These are phyloP conservation scores for Amorphotheca resinae DNA, from an alignment of 495 filamentous ascomycete genomes.

Conservation along the genomic window DNA sequence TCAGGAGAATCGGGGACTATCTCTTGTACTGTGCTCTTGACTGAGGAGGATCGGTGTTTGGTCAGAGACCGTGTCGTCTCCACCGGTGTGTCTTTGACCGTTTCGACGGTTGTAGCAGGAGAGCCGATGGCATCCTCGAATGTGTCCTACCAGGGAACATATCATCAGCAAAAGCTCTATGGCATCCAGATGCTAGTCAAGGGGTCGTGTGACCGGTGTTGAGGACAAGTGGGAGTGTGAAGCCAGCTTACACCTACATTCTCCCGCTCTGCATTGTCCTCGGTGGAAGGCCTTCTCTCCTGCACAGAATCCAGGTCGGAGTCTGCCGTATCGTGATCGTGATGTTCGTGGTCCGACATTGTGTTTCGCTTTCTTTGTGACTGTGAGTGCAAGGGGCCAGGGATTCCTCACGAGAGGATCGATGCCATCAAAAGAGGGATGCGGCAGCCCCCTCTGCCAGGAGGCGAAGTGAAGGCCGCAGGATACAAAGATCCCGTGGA, in stretches of 20 bases:
- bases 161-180: constrained; percentile 6
- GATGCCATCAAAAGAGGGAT: constrained; percentile 15
- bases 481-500: no score
- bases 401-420: constrained; percentile 7
- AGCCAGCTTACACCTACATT: constrained; percentile 8
- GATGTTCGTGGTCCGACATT: constrained; percentile 16
- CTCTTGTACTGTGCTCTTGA: constrained; percentile 32
- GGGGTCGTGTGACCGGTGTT: constrained; percentile 6
- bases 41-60: constrained; percentile 19
- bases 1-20: constrained; percentile 17
- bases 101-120: constrained; percentile 27
- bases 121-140: constrained; percentile 67
- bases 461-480: not conserved
- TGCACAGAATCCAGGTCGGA: not conserved
- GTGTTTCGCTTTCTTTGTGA: not conserved
- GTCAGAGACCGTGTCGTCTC: constrained; percentile 30
- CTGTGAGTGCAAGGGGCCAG: not conserved
- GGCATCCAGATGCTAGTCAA: not conserved
- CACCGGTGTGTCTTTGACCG: constrained; percentile 25
- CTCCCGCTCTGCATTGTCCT: constrained; percentile 15
- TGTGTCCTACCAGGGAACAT: constrained; percentile 41
- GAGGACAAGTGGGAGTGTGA: not conserved
- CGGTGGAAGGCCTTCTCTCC: constrained; percentile 4
- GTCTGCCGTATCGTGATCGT: constrained; percentile 6
- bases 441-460: constrained; percentile 4